Evolutionary conservation across 108 stramenopile genomes (phyloP).

Genomic region (Asterionellopsis glacialis): DNA sequence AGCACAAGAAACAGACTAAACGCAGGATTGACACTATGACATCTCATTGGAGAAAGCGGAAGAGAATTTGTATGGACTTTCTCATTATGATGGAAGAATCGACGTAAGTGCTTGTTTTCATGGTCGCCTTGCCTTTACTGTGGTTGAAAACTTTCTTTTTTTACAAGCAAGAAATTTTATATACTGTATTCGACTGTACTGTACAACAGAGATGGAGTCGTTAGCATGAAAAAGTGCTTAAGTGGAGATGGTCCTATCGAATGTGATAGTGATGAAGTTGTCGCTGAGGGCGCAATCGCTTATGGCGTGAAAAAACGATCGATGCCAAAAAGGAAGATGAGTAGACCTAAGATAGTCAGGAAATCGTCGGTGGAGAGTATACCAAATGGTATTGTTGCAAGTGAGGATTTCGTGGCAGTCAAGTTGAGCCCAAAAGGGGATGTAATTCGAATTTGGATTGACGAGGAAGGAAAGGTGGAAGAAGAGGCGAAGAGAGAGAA

Average conservation of each 20-base stretch:
- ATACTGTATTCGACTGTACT: too few species aligned
- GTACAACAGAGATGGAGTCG: constrained; percentile 43
- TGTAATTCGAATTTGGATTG: constrained; percentile 21
- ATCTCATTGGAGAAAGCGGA: constrained; percentile 60
- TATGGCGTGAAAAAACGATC: constrained; percentile 33
- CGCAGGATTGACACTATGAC: constrained; percentile 53
- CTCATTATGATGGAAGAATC: constrained; percentile 44
- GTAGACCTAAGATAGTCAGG: neutral
- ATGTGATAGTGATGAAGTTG: constrained; percentile 66
- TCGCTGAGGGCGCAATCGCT: constrained; percentile 35
- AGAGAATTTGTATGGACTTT: constrained; percentile 53
- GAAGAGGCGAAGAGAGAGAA: too few species aligned
- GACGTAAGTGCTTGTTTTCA: too few species aligned
- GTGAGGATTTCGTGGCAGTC: constrained; percentile 26
- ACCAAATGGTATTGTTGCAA: constrained; percentile 7
- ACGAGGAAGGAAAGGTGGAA: constrained; percentile 18
- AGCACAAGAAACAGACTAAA: constrained; percentile 50
- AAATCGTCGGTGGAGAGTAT: constrained; percentile 1
- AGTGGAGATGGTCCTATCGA: constrained; percentile 70
- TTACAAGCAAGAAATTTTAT: too few species aligned
- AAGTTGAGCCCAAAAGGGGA: constrained; percentile 24
- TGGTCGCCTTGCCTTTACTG: too few species aligned
- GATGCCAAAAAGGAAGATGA: constrained; percentile 12
- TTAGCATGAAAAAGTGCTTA: constrained; percentile 58
- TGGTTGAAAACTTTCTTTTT: too few species aligned